Conservation (phyloP, 2,329 filamentous ascomycete genomes). For the Pseudogymnoascus sp. region DNA sequence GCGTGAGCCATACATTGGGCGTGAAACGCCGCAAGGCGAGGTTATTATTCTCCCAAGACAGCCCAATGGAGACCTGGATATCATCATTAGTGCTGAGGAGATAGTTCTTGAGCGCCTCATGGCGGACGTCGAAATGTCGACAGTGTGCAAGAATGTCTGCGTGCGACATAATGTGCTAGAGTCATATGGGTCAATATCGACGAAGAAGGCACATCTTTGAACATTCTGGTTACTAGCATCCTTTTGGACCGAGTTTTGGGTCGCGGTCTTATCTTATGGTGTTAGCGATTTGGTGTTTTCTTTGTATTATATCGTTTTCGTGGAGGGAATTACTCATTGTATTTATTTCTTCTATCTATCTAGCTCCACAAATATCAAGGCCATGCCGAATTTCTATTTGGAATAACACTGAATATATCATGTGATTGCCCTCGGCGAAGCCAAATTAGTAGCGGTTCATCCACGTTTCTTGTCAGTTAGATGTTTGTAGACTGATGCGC, state of each 20-base stretch:
- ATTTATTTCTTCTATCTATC: background rate
- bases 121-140: background rate
- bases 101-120: background rate
- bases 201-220: background rate
- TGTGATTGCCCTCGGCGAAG: background rate
- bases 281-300: background rate
- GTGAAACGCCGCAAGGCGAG: constrained; percentile 1
- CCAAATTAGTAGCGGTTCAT: background rate
- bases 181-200: background rate
- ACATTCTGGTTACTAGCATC: background rate
- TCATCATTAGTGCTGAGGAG: constrained; percentile 3
- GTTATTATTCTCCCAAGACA: background rate
- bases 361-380: background rate
- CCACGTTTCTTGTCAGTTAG: background rate
- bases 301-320: background rate
- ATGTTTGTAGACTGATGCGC: background rate
- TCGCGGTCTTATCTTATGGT: background rate
- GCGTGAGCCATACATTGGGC: constrained; percentile 3
- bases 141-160: background rate
- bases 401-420: background rate
- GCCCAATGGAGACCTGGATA: background rate
- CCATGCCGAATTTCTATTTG: background rate
- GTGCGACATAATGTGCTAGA: background rate
- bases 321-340: background rate
- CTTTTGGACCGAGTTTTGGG: background rate